Conservation (phyloP, 345 rosid genomes). For the Crucihimalaya himalaica region DNA sequence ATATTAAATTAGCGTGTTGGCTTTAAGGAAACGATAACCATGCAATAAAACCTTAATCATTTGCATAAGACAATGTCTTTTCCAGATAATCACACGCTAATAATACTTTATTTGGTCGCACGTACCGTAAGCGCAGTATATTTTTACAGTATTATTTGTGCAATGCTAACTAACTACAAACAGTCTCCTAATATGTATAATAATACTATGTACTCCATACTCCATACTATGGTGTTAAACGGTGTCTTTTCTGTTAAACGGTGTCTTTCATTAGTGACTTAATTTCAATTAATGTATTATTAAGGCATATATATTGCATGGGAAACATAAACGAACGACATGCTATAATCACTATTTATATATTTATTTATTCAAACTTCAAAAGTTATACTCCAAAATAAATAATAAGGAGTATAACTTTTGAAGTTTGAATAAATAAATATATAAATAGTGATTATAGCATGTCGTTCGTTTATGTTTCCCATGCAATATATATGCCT, state of each 20-base stretch:
- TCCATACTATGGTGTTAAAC: too few relatives aligned
- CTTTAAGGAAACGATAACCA: constrained; percentile 39
- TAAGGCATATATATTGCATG: too few relatives aligned
- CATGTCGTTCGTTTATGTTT: background rate
- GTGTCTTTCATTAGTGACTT: too few relatives aligned
- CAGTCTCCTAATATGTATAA: background rate
- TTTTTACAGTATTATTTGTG: background rate
- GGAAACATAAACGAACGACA: background rate
- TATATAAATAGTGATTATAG: background rate
- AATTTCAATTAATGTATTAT: too few relatives aligned
- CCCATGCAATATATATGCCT: background rate
- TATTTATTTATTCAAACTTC: background rate
- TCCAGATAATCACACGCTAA: constrained; percentile 28
- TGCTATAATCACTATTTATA: background rate
- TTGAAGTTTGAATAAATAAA: background rate
- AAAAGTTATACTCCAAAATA: too few relatives aligned
- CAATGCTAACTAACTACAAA: background rate
- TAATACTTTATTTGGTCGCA: constrained; percentile 13
- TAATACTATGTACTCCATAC: too few relatives aligned
- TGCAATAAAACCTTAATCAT: constrained; percentile 15
- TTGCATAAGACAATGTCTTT: constrained; percentile 9
- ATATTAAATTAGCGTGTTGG: constrained; percentile 34
- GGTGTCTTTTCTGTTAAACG: too few relatives aligned
- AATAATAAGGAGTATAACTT: too few relatives aligned
- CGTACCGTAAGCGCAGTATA: background rate